These are phyloP conservation scores for Inga oerstediana DNA, from an alignment of 306 rosid genomes.

Conservation along the genomic window DNA sequence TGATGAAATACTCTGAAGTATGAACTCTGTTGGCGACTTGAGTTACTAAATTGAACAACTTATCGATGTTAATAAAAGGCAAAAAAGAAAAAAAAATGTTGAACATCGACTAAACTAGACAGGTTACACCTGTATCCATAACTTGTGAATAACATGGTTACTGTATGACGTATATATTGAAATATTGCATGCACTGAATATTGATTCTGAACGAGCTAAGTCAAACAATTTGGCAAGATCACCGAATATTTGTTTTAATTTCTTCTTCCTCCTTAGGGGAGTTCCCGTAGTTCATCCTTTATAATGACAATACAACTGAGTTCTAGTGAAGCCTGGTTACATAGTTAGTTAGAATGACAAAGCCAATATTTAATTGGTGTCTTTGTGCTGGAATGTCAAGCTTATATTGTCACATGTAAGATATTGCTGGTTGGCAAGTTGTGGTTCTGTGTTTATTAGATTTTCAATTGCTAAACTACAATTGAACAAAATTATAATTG, in stretches of 20 bases:
- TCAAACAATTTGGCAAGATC: constrained; percentile 9
- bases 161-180: background rate
- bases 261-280: background rate
- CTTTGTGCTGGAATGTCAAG: too few species aligned
- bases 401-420: too few species aligned
- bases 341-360: background rate
- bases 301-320: background rate
- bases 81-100: background rate
- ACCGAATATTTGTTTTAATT: background rate
- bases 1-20: background rate
- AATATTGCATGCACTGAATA: background rate
- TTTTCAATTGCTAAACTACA: background rate
- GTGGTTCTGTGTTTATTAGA: background rate
- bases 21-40: background rate
- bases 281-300: background rate
- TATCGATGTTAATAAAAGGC: too few species aligned
- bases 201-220: background rate
- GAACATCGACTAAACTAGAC: background rate
- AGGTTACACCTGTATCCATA: background rate
- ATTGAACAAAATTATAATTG: background rate
- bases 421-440: constrained; percentile 1
- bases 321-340: constrained; percentile 6
- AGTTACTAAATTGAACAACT: background rate
- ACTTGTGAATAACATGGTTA: background rate
- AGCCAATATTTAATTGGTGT: background rate